phyloP scores from a whole-genome alignment of 495 filamentous ascomycete species.

The Hyaloscypha hepaticicola region DNA sequence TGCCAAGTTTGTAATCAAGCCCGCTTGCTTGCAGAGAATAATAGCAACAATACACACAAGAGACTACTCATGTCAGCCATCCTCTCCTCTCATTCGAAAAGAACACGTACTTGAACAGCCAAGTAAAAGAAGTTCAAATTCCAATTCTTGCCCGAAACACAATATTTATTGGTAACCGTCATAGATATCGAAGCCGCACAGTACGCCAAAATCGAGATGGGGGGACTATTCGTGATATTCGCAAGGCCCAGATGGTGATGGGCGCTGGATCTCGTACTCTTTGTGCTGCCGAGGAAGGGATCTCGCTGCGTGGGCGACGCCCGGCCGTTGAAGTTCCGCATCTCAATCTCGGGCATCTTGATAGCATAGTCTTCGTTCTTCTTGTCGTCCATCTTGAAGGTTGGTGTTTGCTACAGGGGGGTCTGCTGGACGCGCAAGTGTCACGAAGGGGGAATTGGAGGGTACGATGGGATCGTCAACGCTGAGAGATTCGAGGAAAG shows the following conservation, averaged over 20 bases:
- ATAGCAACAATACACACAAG: conserved; percentile 90
- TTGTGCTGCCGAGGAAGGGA: conserved; percentile 20
- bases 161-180: conserved; percentile 99
- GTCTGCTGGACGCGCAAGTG: conserved; percentile 23
- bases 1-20: conserved; percentile 82
- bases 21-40: conserved; percentile 73
- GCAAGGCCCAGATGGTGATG: conserved; percentile 24
- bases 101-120: conserved; percentile 74
- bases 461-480: background rate
- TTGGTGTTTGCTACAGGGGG: background rate
- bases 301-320: conserved; percentile 44
- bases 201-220: conserved; percentile 82
- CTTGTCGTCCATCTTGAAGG: conserved; percentile 32
- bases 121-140: conserved; percentile 98
- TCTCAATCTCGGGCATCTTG: conserved; percentile 67
- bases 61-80: conserved; percentile 53
- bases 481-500: background rate
- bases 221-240: conserved; percentile 67
- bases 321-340: conserved; percentile 54
- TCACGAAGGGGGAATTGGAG: conserved; percentile 1
- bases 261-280: background rate
- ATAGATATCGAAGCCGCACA: conserved; percentile 95
- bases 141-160: conserved; percentile 84
- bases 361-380: conserved; percentile 59
- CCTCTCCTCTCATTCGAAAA: background rate